phyloP scores from a whole-genome alignment of 345 rosid genomes.

The Pistacia integerrima region DNA sequence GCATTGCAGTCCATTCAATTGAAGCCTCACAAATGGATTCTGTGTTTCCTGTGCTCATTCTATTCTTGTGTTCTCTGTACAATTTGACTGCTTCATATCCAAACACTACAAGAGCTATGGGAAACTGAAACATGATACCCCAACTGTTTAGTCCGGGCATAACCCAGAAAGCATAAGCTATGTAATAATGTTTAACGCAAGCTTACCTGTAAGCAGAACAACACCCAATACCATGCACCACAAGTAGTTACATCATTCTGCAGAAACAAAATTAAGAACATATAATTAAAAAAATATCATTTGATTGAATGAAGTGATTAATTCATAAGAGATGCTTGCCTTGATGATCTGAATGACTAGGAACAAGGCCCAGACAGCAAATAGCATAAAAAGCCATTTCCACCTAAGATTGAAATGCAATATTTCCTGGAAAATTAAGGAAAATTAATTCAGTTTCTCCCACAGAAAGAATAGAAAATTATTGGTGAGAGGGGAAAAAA shows the following conservation, averaged over 20 bases:
- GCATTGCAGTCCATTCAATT: conserved; percentile 75
- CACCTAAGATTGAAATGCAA: conserved; percentile 67
- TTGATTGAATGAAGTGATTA: not conserved
- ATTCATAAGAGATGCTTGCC: conserved; percentile 34
- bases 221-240: conserved; percentile 72
- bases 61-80: conserved; percentile 56
- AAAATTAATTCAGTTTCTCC: conserved; percentile 1
- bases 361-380: conserved; percentile 65
- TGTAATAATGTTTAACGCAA: not conserved
- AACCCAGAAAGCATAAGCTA: not conserved
- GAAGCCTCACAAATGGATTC: conserved; percentile 86
- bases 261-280: conserved; percentile 20
- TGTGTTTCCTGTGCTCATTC: conserved; percentile 59
- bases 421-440: conserved; percentile 49
- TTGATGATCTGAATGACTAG: conserved; percentile 73
- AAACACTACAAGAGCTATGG: conserved; percentile 59
- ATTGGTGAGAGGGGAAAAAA: not conserved
- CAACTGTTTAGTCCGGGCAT: not conserved
- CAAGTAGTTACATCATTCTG: conserved; percentile 79
- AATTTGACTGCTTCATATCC: conserved; percentile 71
- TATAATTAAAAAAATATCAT: not conserved
- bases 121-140: conserved; percentile 50
- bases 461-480: not conserved
- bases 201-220: conserved; percentile 79
- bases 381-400: conserved; percentile 58